Evolutionary conservation across 805 yeast species (phyloP).

Genomic region (Candida anglica): DNA sequence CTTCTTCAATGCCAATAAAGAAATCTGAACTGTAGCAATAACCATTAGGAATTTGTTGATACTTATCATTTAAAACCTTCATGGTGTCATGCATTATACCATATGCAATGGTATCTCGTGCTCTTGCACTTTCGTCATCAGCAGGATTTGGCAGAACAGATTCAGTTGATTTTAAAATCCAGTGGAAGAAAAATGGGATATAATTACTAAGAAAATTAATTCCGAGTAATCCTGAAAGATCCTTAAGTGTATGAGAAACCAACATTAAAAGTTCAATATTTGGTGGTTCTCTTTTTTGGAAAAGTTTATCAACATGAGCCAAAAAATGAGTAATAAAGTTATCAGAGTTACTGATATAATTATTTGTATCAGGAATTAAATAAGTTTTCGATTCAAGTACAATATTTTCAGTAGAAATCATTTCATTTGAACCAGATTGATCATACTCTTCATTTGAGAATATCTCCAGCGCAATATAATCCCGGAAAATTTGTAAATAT

Average conservation of each 20-base stretch:
- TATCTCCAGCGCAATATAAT: constrained; percentile 32
- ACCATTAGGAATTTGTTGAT: constrained; percentile 8
- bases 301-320: constrained; percentile 29
- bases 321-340: constrained; percentile 40
- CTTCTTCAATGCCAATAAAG: constrained; percentile 10
- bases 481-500: constrained; percentile 35
- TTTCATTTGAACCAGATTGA: constrained; percentile 8
- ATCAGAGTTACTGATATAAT: constrained; percentile 37
- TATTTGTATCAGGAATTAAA: constrained; percentile 37
- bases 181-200: constrained; percentile 42
- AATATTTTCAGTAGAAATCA: constrained; percentile 11
- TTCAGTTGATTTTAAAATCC: constrained; percentile 22
- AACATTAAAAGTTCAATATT: constrained; percentile 19
- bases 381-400: constrained; percentile 9
- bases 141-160: constrained; percentile 2
- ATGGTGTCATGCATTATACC: constrained; percentile 20
- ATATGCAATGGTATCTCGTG: constrained; percentile 32
- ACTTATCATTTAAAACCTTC: constrained; percentile 23
- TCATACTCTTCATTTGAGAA: constrained; percentile 8
- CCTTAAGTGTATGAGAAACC: constrained; percentile 18
- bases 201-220: constrained; percentile 44
- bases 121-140: constrained; percentile 9
- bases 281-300: constrained; percentile 17
- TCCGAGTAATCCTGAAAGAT: constrained; percentile 34
- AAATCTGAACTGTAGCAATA: constrained; percentile 2